Conservation (phyloP, 495 filamentous ascomycete genomes). For the Penicillium argentinense region DNA sequence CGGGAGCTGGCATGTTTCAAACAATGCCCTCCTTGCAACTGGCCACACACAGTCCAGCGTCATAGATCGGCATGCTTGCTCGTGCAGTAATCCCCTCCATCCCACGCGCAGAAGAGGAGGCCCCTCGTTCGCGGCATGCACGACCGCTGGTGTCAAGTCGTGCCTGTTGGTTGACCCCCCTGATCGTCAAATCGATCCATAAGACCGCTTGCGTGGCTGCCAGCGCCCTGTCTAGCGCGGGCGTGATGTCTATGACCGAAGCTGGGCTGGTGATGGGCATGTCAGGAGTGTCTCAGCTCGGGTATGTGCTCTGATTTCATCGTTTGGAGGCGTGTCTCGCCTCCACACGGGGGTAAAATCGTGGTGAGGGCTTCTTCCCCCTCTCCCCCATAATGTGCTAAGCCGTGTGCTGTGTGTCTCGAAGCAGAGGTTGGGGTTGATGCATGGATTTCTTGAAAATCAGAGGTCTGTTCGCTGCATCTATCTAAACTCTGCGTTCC, state of each 20-base stretch:
- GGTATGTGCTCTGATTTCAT: conserved; percentile 12
- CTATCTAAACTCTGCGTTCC: not conserved
- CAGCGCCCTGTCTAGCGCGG: not conserved
- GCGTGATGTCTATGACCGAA: not conserved
- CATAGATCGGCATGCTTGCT: conserved; percentile 1
- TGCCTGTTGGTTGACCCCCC: not conserved
- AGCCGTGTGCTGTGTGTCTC: conserved; percentile 1
- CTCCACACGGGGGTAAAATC: not conserved
- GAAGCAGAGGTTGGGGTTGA: conserved; percentile 1
- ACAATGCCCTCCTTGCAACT: conserved; percentile 5
- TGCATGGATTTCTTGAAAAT: conserved; percentile 2
- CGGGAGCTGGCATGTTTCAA: conserved; percentile 17
- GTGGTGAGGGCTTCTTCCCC: not conserved
- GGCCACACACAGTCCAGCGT: conserved; percentile 1
- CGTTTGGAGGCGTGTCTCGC: conserved; percentile 7
- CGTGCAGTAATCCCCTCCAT: conserved; percentile 1
- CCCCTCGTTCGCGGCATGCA: conserved; percentile 1
- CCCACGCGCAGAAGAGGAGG: not conserved
- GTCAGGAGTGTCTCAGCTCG: conserved; percentile 10
- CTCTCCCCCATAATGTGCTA: not conserved
- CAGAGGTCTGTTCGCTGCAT: conserved; percentile 8
- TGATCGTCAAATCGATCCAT: conserved; percentile 2
- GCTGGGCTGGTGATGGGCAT: not conserved
- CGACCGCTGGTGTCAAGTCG: not conserved
- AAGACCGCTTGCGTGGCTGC: not conserved